These are phyloP conservation scores for Lentinus polychrous DNA, from an alignment of 1,284 basidiomycete genomes.

Conservation along the genomic window DNA sequence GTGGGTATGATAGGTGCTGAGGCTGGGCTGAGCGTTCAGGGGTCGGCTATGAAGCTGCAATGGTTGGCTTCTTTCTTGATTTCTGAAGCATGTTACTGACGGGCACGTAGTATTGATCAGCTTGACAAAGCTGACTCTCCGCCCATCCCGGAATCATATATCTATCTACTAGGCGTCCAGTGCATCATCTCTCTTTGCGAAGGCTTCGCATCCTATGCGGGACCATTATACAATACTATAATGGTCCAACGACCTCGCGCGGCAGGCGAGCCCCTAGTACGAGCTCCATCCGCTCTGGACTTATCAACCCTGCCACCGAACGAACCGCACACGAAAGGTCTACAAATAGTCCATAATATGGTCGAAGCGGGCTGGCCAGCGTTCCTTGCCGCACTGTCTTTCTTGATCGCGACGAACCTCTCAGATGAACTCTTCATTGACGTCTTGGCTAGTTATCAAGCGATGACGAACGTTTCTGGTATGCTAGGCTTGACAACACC, in stretches of 20 bases:
- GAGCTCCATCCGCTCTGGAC: constrained; percentile 71
- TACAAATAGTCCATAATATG: constrained; percentile 67
- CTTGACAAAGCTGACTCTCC: constrained; percentile 95
- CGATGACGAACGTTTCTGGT: constrained; percentile 86
- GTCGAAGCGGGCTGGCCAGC: constrained; percentile 86
- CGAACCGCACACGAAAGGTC: constrained; percentile 48
- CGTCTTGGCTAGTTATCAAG: constrained; percentile 74
- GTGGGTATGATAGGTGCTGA: constrained; percentile 65
- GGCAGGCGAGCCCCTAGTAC: constrained; percentile 58
- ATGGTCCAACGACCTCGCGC: constrained; percentile 59
- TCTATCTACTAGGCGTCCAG: constrained; percentile 87
- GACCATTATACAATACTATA: constrained; percentile 63
- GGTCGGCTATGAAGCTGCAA: constrained; percentile 78
- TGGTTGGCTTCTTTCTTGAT: constrained; percentile 43
- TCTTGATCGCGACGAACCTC: constrained; percentile 83
- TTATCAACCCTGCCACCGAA: constrained; percentile 49
- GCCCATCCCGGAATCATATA: constrained; percentile 84
- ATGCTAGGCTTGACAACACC: constrained; percentile 80
- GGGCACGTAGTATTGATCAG: constrained; percentile 75
- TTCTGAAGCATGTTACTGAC: constrained; percentile 3
- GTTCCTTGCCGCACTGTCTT: constrained; percentile 82
- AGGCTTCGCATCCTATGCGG: constrained; percentile 72
- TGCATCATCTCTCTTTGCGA: constrained; percentile 85
- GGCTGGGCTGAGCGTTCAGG: constrained; percentile 62
- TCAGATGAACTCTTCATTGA: constrained; percentile 86